Base-by-base conservation (phyloP, 1,284 basidiomycete species). In the Rhodotorula glutinis region DNA sequence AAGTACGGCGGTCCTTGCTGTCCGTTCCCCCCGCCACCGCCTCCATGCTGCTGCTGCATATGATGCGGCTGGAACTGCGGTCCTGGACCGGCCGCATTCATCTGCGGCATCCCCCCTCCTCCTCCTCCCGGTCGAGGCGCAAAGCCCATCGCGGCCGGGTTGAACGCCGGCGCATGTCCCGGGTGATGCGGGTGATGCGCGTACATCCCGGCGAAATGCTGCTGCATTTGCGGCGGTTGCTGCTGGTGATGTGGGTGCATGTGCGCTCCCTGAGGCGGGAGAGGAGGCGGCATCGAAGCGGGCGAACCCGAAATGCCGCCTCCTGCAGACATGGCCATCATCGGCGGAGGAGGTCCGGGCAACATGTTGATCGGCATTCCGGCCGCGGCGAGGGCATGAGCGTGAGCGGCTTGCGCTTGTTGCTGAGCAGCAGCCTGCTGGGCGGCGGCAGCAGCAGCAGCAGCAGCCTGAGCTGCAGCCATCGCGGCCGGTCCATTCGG, bases 1-100 rank as follows among this genome's bases (percentile, higher is more conserved):
- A 30, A 44, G n/a, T 27, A 41, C 40, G 41, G 54, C 41, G 55
- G 33, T 11, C 33, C 33, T 38, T 38, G 33, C 33, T 38, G 33
- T 38, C 33, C 33, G 33, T 38, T 38, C 33, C 33, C 33, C 5
- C 33, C 33, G 11, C 33, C 33, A 11, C 33, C 33, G 33, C n/a
- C n/a, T n/a, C n/a, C n/a, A n/a, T n/a, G 8, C 33, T n/a, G 33
- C 23, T n/a, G 38, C 33, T 33, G 17, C 47, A 11, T 11, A 23
- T 49, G 47, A 23, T 51, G 49, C 49, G 49, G 49, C 25, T 51
- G 49, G 49, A 51, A 51, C 25, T 51, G 49, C 49, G 49, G 49
- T 27, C 49, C 49, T 14, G 49, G 49, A 16, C 49, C 49, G 49
- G 49, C n/a, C 25, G 49, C 49, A n/a, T 51, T 51, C 27, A 51